A percentile compares a stretch with the other conserved stretches of the same genome.
Evolutionary conservation across 805 yeast genomes (phyloP).

Genomic region (Nakazawaea siamensis): DNA sequence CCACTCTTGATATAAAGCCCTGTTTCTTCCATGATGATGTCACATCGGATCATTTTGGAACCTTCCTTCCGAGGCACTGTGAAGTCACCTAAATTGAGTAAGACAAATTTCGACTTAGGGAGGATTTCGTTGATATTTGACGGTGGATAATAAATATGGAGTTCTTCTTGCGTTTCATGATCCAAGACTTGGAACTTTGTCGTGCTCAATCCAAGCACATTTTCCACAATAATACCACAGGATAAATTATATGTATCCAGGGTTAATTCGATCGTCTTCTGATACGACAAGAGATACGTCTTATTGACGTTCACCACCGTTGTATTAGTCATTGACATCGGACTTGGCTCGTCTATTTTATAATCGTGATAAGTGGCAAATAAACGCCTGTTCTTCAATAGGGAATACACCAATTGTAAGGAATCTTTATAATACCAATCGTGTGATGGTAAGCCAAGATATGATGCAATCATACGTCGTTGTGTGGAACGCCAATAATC

Average conservation of each 20-base stretch:
- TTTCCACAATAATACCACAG: conserved; percentile 43
- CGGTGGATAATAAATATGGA: conserved; percentile 45
- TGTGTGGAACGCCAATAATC: conserved; percentile 25
- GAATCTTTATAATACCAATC: conserved; percentile 36
- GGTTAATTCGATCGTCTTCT: conserved; percentile 35
- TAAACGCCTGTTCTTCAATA: conserved; percentile 42
- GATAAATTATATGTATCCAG: conserved; percentile 44
- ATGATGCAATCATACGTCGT: conserved; percentile 18
- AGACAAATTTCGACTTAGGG: conserved; percentile 42
- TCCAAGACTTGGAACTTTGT: conserved; percentile 40
- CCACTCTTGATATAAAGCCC: conserved; percentile 48
- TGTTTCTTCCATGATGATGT: conserved; percentile 45
- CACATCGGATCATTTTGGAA: conserved; percentile 25
- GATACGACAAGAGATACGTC: conserved; percentile 39
- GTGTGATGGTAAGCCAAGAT: conserved; percentile 15
- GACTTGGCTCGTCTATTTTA: conserved; percentile 37
- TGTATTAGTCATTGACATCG: conserved; percentile 30
- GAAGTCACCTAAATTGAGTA: conserved; percentile 45
- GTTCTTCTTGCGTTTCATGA: conserved; percentile 19
- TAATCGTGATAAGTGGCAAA: conserved; percentile 37
- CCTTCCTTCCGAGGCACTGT: conserved; percentile 18
- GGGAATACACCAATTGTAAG: conserved; percentile 45
- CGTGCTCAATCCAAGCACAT: conserved; percentile 50
- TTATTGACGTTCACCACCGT: conserved; percentile 37
- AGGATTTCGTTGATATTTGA: conserved; percentile 47